Evolutionary conservation across 139 green algal species (phyloP).

Genomic region (Chlamydomonas applanata): DNA sequence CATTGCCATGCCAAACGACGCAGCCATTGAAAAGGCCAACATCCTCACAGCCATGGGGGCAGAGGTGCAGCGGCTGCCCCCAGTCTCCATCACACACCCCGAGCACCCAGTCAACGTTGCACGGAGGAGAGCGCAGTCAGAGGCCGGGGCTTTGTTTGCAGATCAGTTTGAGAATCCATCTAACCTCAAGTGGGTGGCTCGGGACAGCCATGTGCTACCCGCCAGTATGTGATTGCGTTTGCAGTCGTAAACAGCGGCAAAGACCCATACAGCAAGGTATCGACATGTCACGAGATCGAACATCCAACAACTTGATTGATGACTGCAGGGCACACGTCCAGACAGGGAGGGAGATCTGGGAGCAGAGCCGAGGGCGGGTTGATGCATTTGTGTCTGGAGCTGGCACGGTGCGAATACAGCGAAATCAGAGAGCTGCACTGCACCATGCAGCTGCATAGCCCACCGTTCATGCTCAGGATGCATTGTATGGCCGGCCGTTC

Average conservation of each 20-base stretch:
- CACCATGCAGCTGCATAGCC: no score
- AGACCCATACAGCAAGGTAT: no score
- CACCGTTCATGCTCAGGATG: no score
- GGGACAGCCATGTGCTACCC: background rate
- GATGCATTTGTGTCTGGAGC: constrained; percentile 91
- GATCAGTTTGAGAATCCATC: constrained; percentile 96
- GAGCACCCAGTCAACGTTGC: constrained; percentile 94
- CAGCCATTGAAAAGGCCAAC: constrained; percentile 80
- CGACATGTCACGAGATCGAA: no score
- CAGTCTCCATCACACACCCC: constrained; percentile 91
- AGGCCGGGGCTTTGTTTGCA: constrained; percentile 74
- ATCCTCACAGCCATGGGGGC: constrained; percentile 73
- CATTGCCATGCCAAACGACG: constrained; percentile 92
- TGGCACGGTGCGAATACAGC: constrained; percentile 75
- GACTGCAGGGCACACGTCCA: constrained; percentile 13
- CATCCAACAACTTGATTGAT: background rate
- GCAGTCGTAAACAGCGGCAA: no score
- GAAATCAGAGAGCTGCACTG: no score
- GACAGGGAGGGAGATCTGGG: constrained; percentile 79
- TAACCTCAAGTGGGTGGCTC: constrained; percentile 59
- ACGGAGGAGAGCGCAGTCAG: constrained; percentile 45
- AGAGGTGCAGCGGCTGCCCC: constrained; percentile 74
- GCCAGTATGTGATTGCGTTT: no score
- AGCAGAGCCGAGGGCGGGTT: constrained; percentile 69
- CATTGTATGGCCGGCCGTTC: no score